Base-by-base conservation (phyloP, 2,329 filamentous ascomycete genomes). In the Aspergillus sp. region DNA sequence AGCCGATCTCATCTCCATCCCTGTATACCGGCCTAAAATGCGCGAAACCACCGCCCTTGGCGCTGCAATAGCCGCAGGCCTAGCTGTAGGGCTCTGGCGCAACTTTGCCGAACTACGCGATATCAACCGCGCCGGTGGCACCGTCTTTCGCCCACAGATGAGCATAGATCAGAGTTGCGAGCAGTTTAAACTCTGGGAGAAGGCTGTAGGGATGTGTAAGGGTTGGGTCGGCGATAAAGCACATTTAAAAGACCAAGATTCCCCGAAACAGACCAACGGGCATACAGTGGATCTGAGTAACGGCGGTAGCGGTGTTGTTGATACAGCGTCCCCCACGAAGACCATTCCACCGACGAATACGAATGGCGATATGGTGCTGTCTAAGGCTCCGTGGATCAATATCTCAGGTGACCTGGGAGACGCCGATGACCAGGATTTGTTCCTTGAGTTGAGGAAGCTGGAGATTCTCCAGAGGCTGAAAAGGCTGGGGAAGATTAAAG, bases 1-100 rank as follows among this genome's bases (percentile, higher is more conserved):
- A 81, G 89, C 91, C 58, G 88, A 96, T 74, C 83, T 96, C 39
- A 90, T 89, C 66, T 85, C 86, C 41, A 93, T 96, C 66, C 88
- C 87, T 21, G 89, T 96, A 57, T 86, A 91, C 71, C 86, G 91
- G 17, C 91, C 91, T 0, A 83, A 85, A 59, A 96, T 96, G 91
- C 87, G 89, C 50, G 91, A 96, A 79, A 95, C 90, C 3, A 96
- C 91, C 0, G 88, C 91, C 1, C 82, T 96, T 1, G 91, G 91
- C 31, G 91, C 91, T 7, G 91, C 91, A 46, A 93, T 96, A 66
- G 90, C 91, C 17, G 91, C 91, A 7, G 91, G 91, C 12, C 86
- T 96, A 46, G 91, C 91, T 0, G 84, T 89, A 2, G 88, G 85
- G 37, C 83, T 93, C 19, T 96, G 91, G 90, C 82, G 84, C 59